phyloP scores from a whole-genome alignment of 306 rosid genomes.

The Dalbergia cochinchinensis region DNA sequence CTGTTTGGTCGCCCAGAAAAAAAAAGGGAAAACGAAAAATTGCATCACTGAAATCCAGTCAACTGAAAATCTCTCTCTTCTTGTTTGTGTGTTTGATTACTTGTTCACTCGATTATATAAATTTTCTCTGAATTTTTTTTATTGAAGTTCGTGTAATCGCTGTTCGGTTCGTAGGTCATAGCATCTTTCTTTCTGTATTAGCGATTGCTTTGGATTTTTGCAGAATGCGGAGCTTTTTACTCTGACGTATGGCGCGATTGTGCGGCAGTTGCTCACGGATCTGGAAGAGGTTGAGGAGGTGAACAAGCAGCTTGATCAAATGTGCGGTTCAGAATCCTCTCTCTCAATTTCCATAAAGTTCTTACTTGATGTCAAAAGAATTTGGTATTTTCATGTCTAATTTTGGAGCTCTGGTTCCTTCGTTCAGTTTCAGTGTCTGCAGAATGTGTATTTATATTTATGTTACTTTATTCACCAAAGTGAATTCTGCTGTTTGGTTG shows the following conservation, averaged over 20 bases:
- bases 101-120: not conserved
- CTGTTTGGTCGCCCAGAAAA: conserved; percentile 39
- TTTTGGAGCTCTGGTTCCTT: not conserved
- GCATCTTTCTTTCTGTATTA: not conserved
- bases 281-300: conserved; percentile 99
- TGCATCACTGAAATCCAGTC: not conserved
- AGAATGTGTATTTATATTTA: not conserved
- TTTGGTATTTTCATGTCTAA: not conserved
- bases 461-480: not conserved
- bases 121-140: not conserved
- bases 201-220: conserved; percentile 32
- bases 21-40: not conserved
- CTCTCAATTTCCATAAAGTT: not conserved
- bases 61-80: not conserved
- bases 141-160: conserved; percentile 2
- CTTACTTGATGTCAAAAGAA: not conserved
- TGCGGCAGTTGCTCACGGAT: conserved; percentile 97
- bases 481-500: conserved; percentile 24
- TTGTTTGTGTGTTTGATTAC: not conserved
- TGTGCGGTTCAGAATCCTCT: conserved; percentile 53
- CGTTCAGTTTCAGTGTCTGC: not conserved
- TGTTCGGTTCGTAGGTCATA: not conserved
- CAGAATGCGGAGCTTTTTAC: conserved; percentile 97
- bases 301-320: conserved; percentile 97
- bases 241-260: conserved; percentile 98